Evolutionary conservation across 768 basidiomycete genomes (phyloP).

Genomic region (Thelephora aurantiotincta): DNA sequence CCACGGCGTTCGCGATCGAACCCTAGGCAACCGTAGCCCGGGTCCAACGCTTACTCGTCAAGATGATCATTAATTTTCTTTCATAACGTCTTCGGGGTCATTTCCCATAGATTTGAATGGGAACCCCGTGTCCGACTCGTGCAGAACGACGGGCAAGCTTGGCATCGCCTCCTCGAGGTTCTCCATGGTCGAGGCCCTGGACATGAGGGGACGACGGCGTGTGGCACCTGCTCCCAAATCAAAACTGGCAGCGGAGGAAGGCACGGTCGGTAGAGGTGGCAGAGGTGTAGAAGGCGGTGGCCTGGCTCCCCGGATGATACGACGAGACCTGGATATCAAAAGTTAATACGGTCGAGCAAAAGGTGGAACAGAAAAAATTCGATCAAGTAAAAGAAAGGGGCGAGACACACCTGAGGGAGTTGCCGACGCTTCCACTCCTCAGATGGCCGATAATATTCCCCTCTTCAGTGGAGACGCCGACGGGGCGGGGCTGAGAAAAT

Average conservation of each 20-base stretch:
- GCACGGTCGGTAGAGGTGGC: neutral
- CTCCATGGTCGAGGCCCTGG: neutral
- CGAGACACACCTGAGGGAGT: slow-evolving; percentile 19
- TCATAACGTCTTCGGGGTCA: neutral
- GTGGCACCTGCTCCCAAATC: neutral
- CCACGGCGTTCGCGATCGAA: too few species aligned
- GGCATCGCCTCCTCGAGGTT: neutral
- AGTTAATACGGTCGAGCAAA: neutral
- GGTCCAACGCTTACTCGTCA: too few species aligned
- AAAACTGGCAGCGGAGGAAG: neutral
- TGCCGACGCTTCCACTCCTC: slow-evolving; percentile 39
- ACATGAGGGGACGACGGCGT: neutral
- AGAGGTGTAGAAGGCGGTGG: neutral
- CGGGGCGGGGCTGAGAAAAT: neutral
- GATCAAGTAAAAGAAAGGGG: neutral
- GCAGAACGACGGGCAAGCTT: neutral
- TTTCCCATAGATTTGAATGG: neutral
- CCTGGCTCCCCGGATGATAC: neutral
- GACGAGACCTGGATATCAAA: neutral
- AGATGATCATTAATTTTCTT: neutral
- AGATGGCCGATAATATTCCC: slow-evolving; percentile 36
- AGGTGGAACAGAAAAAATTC: too few species aligned
- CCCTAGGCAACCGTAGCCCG: too few species aligned
- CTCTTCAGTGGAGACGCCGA: slow-evolving; percentile 12
- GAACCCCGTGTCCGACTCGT: neutral